Base-by-base conservation (phyloP, 768 basidiomycete species). In the Clitopilus hobsonii region DNA sequence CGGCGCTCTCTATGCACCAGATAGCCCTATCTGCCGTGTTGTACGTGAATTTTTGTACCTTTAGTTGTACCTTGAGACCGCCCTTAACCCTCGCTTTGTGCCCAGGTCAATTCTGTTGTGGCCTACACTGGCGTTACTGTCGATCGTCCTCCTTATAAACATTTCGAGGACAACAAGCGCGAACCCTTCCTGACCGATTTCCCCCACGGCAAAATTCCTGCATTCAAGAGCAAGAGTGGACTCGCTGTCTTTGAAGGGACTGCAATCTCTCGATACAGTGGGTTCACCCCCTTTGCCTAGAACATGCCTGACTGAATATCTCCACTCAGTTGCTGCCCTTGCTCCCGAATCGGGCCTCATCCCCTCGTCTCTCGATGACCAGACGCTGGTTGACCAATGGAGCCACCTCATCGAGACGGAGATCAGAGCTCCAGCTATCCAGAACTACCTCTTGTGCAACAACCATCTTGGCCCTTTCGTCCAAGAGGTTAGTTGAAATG, bases 201-300 rank as follows among this genome's bases (percentile, higher is more conserved):
- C 70, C 84, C 88, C 36, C 78, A 78, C 55, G 86, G 88, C 51
- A 90, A 92, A 77, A 82, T 95, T 61, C 95, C 95, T 28, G 85
- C 86, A 20, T 80, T 88, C 54, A 90, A 93, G 67, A 76, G 80
- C 48, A 69, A 74, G 13, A 82, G 91, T 66, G 91, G 91, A 55
- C 81, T 91, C 79, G 80, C 77, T 63, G 72, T 95, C 52, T 80
- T 84, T 63, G 92, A 95, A 77, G 79, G 82, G 54, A 67, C 73
- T 54, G 84, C 93, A 48, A 92, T 98, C 69, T 88, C 92, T 36
- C 86, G 83, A 54, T 92, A 95, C 73, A 61, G 95, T 97, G 73
- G 84, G 93, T 88, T n/a, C 4, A 11, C n/a, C n/a, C 13, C 4
- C 4, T 2, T 11, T 4, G 32, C 10, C 32, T 36, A 11, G 4